Evolutionary conservation across 169 alveolate genomes (phyloP), one percentile per base, ranked within the genome.

Genomic region (Plasmodium reichenowi): DNA sequence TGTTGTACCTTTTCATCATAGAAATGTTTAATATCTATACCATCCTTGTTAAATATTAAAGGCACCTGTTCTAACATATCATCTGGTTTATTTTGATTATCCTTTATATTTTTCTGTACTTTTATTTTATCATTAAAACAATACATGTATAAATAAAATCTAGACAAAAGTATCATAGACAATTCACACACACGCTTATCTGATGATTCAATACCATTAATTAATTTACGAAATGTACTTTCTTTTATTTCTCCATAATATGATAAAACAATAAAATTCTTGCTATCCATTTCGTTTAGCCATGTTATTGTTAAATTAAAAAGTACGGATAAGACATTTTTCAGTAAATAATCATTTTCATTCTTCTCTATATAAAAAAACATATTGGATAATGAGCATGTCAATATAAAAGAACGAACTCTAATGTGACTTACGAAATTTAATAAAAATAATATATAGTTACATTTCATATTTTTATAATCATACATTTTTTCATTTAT

Each of bases 271-370:
- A 17, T 22, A 7, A 20, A 45, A 12, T 20, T 12, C 1, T 26
- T 13, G 4, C 12, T 6, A 60, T 74, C 74, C 22, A 50, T 68
- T 26, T 54, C 43, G 7, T 52, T 52, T 52, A 15, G 0, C 88
- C 88, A 74, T 43, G 66, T 15, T 2, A 32, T 15, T 10, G 89
- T 76, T 76, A 76, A 64, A 64, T 76, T 76, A 20, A 43, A 50
- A 15, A 76, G 2, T 29, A 76, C 47, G 4, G 76, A 63, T 50
- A 76, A 50, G 0, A 76, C 12, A 54, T 50, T 63, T 43, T 76
- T 56, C 10, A 76, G n/a, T 9, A 64, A 32, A 70, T 22, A 3
- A 22, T 20, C 58, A 22, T 68, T 47, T 63, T 60, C 66, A 29
- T 12, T 1, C 9, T 45, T 54, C 58, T 63, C 74, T 20, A 76